Percentiles rank a stretch among this genome's conserved stretches.
Conservation (phyloP, 1,284 basidiomycete species). For the Pulveroboletus sp. region DNA sequence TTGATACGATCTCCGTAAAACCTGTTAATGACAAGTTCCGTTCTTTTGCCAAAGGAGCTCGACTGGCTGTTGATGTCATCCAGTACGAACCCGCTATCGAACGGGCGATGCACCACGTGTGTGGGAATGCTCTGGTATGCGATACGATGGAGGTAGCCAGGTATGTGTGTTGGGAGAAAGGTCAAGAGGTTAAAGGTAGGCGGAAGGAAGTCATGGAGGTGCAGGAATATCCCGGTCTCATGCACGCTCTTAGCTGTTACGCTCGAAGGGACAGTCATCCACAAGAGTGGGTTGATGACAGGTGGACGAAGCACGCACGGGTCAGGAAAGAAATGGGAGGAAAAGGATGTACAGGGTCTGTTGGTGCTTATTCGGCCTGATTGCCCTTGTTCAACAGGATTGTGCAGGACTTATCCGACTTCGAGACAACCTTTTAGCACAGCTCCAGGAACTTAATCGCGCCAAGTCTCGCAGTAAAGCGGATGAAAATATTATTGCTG, state of each 20-base stretch:
- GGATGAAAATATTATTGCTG: slow-evolving; percentile 78
- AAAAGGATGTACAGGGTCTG: slow-evolving; percentile 85
- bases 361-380: neutral
- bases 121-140: slow-evolving; percentile 93
- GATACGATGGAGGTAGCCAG: slow-evolving; percentile 92
- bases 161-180: slow-evolving; percentile 90
- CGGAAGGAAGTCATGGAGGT: neutral
- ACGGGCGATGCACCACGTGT: slow-evolving; percentile 94
- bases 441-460: slow-evolving; percentile 81
- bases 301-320: slow-evolving; percentile 83
- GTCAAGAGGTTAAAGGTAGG: slow-evolving; percentile 93
- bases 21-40: slow-evolving; percentile 94
- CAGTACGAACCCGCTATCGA: slow-evolving; percentile 86
- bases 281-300: slow-evolving; percentile 96
- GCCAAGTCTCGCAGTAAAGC: slow-evolving; percentile 79
- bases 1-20: slow-evolving; percentile 95
- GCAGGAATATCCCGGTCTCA: neutral
- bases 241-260: slow-evolving; percentile 76
- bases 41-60: slow-evolving; percentile 86
- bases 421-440: slow-evolving; percentile 75
- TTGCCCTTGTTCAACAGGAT: slow-evolving; percentile 1
- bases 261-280: slow-evolving; percentile 94
- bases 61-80: slow-evolving; percentile 94
- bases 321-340: slow-evolving; percentile 85
- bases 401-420: slow-evolving; percentile 65